Base-by-base conservation (phyloP, 2,329 filamentous ascomycete genomes). In the Fusarium bactridioides region DNA sequence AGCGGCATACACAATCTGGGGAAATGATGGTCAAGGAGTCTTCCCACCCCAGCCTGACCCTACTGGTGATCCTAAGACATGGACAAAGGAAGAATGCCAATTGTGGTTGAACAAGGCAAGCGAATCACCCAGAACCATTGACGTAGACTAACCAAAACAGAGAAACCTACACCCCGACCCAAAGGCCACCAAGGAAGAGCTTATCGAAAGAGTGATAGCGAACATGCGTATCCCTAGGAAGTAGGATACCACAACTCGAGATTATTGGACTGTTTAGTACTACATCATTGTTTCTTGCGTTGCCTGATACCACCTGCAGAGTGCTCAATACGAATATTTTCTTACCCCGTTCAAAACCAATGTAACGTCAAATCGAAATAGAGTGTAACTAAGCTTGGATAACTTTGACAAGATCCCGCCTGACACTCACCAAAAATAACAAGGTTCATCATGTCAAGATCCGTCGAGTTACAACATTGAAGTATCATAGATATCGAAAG, bases 1-100 rank as follows among this genome's bases (percentile, higher is more conserved):
- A 77, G 76, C 83, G 91, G 93, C 91, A 23, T 98, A 98, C 79
- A 91, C 92, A 9, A 95, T 98, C 76, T 97, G 93, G 91, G 94
- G 94, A 63, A 87, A 67, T 10, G 69, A 73, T 53, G 69, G 69
- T 8, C 59, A 89, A 59, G 94, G 95, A 71, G 88, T 98, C 78
- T 97, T 98, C 77, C 95, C 95, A 2, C 82, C 88, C 7, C 85
- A 90, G 73, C 68, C 85, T 53, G 94, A 97, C 79, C 94, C 95
- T n/a, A 93, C 85, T 33, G 94, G 94, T 67, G 88, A 94, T 84
- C 89, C 84, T 44, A 83, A 86, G 44, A 80, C 78, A 15, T 98
- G 95, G 95, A 94, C 93, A 1, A 86, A 87, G 63, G 91, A 94
- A 53, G 94, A 98, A 78, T 85, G 97, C 81, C 87, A 90, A 69